Base-by-base conservation (phyloP, 78 protist genomes). In the Chrysochromulina parva region DNA sequence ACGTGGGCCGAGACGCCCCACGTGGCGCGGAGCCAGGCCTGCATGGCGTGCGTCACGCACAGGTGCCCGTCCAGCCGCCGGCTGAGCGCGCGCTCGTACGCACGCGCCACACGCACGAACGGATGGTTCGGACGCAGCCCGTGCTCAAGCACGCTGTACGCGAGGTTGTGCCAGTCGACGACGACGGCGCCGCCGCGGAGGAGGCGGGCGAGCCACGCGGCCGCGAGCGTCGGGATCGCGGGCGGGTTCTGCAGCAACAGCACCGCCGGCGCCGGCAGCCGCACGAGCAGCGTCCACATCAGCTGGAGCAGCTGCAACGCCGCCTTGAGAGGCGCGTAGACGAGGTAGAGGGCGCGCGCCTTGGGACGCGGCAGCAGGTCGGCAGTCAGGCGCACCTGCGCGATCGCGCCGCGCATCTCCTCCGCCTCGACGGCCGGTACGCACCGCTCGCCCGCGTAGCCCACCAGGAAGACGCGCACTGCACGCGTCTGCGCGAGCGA, bases 141-240 rank as follows among this genome's bases (percentile, higher is more conserved):
- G 53, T 95, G 38, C 38, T 82, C 91, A 14, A 98, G 93, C 20
- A 98, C 82, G 5, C 99, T 92, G 91, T 92, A 97, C 19, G 98
- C 99, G 13, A 94, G 80, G 94, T 98, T 98, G 94, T 98, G 99
- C 99, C 99, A 98, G 92, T 98, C 99, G 19, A 98, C 88, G 22
- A 97, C 82, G 24, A 97, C 65, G 19, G 76, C 14, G 2, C 89
- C 11, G 26, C 95, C 90, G 19, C 96, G 65, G 19, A 97, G 48
- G 59, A 4, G 2, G 57, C 94, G 67, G 28, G 94, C 93, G 3
- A 95, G 38, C 38, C 52, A 90, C 50, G 92, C 93, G 11, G 90
- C 94, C 19, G 94, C 66, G 20, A 97, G 90, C 1, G 97, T 89
- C 9, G 99, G 99, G 52, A 98, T 94, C 24, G 97, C 92, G 0